Evolutionary conservation across 306 rosid species (phyloP).

Genomic region (Castanopsis chinensis): DNA sequence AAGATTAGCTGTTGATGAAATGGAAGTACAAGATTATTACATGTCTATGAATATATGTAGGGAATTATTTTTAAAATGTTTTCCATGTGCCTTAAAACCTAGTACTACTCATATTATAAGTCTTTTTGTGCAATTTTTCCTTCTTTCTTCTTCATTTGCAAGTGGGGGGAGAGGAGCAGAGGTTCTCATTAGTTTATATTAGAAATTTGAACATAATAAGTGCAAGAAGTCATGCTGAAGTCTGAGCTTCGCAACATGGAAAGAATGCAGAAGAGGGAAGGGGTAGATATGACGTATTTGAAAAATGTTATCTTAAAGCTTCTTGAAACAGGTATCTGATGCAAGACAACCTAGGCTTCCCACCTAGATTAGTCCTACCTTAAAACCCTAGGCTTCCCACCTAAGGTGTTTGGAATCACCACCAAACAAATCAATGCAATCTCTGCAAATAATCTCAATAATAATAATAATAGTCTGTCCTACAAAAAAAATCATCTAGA

Average conservation of each 20-base stretch:
- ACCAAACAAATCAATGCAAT: too few species aligned
- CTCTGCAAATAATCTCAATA: too few species aligned
- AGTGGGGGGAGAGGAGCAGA: neutral
- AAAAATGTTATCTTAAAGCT: conserved; percentile 95
- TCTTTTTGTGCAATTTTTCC: neutral
- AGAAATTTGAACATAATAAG: conserved; percentile 24
- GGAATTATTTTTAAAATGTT: neutral
- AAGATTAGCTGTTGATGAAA: neutral
- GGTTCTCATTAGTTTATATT: neutral
- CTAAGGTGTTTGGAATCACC: too few species aligned
- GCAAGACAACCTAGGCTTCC: too few species aligned
- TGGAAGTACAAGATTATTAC: neutral
- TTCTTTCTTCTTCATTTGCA: neutral
- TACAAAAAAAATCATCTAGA: too few species aligned
- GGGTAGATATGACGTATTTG: conserved; percentile 92
- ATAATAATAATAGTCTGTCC: too few species aligned
- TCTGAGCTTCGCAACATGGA: conserved; percentile 79
- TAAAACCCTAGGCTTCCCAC: too few species aligned
- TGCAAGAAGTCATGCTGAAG: conserved; percentile 78
- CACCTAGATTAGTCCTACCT: too few species aligned
- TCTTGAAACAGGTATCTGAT: conserved; percentile 89
- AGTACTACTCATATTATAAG: neutral
- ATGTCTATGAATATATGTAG: conserved; percentile 3
- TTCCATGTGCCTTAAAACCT: neutral
- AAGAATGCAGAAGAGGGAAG: conserved; percentile 87